Evolutionary conservation across 257 asterid genomes (phyloP).

Genomic region (Misopates orontium): DNA sequence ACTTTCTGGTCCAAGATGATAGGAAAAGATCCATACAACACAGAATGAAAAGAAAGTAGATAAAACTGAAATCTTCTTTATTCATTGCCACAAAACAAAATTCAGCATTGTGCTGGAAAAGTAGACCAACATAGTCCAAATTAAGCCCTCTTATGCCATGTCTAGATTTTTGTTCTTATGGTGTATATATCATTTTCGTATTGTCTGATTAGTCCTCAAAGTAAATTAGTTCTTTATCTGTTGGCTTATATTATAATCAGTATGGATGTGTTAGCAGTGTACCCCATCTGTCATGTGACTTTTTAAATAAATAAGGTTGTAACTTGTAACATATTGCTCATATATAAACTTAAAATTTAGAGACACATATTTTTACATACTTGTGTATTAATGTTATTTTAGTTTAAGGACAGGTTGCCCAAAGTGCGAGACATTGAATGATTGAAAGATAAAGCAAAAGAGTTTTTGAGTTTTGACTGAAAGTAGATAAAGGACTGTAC

Average conservation of each 20-base stretch:
- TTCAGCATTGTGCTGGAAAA: conserved; percentile 18
- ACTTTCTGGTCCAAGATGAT: conserved; percentile 93
- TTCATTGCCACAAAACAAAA: conserved; percentile 23
- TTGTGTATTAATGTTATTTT: no score
- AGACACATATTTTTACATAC: no score
- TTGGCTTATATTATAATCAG: not conserved
- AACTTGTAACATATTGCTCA: no score
- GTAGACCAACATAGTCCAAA: conserved; percentile 14
- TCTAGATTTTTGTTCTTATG: conserved; percentile 22
- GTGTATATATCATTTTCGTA: conserved; percentile 29
- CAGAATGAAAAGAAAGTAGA: conserved; percentile 20
- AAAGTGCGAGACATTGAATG: no score
- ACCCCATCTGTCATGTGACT: not conserved
- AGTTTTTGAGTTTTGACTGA: conserved; percentile 2
- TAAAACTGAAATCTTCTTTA: conserved; percentile 26
- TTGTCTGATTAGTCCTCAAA: no score
- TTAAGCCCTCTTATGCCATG: conserved; percentile 12
- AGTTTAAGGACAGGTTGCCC: no score
- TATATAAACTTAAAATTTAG: no score
- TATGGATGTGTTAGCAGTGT: not conserved
- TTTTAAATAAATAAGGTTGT: not conserved
- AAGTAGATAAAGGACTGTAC: conserved; percentile 13
- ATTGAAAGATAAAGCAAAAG: conserved; percentile 12
- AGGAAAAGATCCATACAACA: not conserved
- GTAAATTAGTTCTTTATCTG: not conserved